Conservation (phyloP, 495 filamentous ascomycete species). For the Neurospora intermedia region DNA sequence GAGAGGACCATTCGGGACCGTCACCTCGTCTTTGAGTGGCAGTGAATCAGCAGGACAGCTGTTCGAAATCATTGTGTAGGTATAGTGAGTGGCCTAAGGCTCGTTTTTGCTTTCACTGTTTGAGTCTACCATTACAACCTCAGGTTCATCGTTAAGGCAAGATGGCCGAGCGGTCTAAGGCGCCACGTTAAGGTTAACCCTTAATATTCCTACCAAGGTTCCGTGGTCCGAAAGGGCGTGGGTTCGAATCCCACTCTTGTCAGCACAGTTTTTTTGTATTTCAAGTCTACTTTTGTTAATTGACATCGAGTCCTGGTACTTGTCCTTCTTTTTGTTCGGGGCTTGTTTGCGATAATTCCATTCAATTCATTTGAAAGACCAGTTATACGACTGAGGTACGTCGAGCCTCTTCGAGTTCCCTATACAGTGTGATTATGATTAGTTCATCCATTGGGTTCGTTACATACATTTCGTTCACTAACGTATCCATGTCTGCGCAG, state of each 20-base stretch:
- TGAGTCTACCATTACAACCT: too few species aligned
- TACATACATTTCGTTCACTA: background rate
- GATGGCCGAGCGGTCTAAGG: too few species aligned
- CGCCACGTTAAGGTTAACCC: background rate
- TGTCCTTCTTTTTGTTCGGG: too few species aligned
- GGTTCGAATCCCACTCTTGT: conserved; percentile 31
- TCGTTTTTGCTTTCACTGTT: too few species aligned
- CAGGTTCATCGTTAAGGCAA: too few species aligned
- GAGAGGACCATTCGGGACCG: background rate
- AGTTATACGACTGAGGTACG: background rate
- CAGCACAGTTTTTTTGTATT: background rate
- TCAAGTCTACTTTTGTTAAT: accelerated
- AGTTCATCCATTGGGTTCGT: background rate
- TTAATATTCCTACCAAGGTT: conserved; percentile 2
- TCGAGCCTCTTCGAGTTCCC: background rate
- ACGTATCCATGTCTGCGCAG: background rate
- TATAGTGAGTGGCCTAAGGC: too few species aligned
- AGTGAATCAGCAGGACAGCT: too few species aligned
- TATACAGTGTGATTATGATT: background rate
- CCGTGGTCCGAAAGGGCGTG: conserved; percentile 30
- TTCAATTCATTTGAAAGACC: background rate
- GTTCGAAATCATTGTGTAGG: too few species aligned
- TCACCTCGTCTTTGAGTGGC: background rate
- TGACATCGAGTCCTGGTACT: too few species aligned
- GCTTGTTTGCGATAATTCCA: background rate